Base-by-base conservation (phyloP, 352 stramenopile genomes). In the Phytophthora macrochlamydospora region DNA sequence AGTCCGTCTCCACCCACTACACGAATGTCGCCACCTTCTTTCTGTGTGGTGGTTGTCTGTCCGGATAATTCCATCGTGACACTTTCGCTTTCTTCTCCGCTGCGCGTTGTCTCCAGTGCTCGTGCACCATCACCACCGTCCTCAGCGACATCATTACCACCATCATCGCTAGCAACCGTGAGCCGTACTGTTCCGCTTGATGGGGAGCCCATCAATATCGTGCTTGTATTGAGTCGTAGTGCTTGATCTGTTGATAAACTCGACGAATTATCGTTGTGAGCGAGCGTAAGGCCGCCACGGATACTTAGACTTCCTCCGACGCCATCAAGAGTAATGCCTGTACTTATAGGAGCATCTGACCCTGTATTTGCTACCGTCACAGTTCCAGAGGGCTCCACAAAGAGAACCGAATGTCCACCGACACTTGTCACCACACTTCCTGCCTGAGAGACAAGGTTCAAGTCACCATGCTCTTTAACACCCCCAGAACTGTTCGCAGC, bases 401-500 rank as follows among this genome's bases (percentile, higher is more conserved):
- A 65, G 9, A 93, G 55, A 18, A 90, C 50, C 0, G 81, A 76
- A 2, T 89, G 85, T 1, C 85, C 82, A 6, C 84, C 82, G 29
- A 83, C 81, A 31, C 84, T 92, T 40, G 85, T 62, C 18, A 88
- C 61, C 1, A 95, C 78, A 8, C 80, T 73, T n/a, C 85, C 87
- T 7, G 75, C 79, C 46, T 79, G 77, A 8, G 84, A 93, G 2
- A 91, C 82, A 4, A 95, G 60, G 52, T 95, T 95, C 30, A 95
- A 50, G 38, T 93, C 85, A 1, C 87, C 85, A 7, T 83, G 66
- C 55, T 91, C 81, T 46, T 87, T 90, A n/a, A 93, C 71, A 7
- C 87, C 83, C n/a, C 85, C 85, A 7, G 83, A 90, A 51, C 86
- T 79, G 40, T 92, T 91, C 5, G 83, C 85, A 8, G 87, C 87